Evolutionary conservation across 116 monocot genomes (phyloP).

Genomic region (Cymodocea nodosa): DNA sequence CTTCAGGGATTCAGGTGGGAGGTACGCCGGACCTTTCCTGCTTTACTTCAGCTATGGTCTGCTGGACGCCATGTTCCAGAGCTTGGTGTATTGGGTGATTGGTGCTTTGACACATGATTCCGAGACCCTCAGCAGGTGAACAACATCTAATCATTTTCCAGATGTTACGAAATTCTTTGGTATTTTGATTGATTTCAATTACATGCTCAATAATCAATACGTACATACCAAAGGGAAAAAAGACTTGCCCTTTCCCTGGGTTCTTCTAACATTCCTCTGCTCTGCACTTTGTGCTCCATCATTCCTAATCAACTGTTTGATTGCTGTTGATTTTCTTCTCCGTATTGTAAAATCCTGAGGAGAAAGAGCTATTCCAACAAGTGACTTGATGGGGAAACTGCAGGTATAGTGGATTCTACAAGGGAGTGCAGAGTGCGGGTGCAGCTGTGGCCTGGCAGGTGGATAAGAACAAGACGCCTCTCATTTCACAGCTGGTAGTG

Average conservation of each 20-base stretch:
- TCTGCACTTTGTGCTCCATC: too few relatives aligned
- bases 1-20: constrained; percentile 39
- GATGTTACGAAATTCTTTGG: too few relatives aligned
- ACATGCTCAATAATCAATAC: too few relatives aligned
- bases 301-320: not conserved
- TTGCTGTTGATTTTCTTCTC: not conserved
- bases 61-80: constrained; percentile 85
- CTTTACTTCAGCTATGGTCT: constrained; percentile 78
- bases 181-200: too few relatives aligned
- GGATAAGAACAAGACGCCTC: constrained; percentile 43
- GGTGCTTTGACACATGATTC: constrained; percentile 65
- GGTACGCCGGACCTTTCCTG: constrained; percentile 61
- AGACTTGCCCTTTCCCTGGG: too few relatives aligned
- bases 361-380: not conserved
- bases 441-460: constrained; percentile 84
- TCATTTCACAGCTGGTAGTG: constrained; percentile 51
- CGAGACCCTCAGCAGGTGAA: constrained; percentile 57
- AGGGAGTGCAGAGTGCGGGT: constrained; percentile 90
- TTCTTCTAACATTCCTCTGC: too few relatives aligned
- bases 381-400: not conserved
- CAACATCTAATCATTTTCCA: too few relatives aligned
- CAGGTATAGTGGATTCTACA: constrained; percentile 88
- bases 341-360: not conserved
- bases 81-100: constrained; percentile 73
- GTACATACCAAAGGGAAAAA: too few relatives aligned